phyloP scores from a whole-genome alignment of 768 basidiomycete genomes.

The Mycena alexandri region DNA sequence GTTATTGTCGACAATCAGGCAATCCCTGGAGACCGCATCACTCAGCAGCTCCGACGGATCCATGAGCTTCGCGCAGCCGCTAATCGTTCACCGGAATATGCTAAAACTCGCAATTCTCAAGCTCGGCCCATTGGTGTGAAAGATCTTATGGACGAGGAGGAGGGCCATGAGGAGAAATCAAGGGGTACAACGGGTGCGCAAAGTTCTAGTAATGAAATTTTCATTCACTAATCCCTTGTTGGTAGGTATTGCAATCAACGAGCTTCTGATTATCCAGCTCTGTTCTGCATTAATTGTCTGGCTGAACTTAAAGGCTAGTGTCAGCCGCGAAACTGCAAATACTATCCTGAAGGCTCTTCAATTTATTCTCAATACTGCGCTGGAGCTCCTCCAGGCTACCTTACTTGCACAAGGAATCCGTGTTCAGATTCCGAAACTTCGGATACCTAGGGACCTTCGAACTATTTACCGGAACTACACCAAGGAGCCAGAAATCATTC shows the following conservation, averaged over 20 bases:
- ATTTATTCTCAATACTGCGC: constrained; percentile 21
- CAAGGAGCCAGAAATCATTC: too few species aligned
- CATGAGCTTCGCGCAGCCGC: too few species aligned
- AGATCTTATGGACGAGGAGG: constrained; percentile 3
- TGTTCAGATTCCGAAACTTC: constrained; percentile 19
- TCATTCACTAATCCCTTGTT: not conserved
- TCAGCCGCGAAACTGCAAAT: constrained; percentile 29
- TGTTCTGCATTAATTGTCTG: constrained; percentile 32
- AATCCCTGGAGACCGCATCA: too few species aligned
- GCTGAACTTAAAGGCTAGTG: constrained; percentile 29
- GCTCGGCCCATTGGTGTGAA: too few species aligned
- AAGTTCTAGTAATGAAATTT: not conserved
- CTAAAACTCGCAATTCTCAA: too few species aligned
- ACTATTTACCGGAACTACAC: constrained; percentile 17
- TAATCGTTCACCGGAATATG: too few species aligned
- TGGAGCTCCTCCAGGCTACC: constrained; percentile 19
- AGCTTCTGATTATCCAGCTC: constrained; percentile 18
- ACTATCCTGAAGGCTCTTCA: constrained; percentile 29
- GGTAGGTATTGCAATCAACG: constrained; percentile 10
- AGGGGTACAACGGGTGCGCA: constrained; percentile 12
- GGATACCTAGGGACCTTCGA: constrained; percentile 31
- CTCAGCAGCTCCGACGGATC: too few species aligned
- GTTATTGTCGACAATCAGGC: too few species aligned
- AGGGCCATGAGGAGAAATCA: not conserved
- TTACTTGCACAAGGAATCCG: constrained; percentile 24